Evolutionary conservation across 148 eudicot species (phyloP).

Genomic region (Rheum nobile): DNA sequence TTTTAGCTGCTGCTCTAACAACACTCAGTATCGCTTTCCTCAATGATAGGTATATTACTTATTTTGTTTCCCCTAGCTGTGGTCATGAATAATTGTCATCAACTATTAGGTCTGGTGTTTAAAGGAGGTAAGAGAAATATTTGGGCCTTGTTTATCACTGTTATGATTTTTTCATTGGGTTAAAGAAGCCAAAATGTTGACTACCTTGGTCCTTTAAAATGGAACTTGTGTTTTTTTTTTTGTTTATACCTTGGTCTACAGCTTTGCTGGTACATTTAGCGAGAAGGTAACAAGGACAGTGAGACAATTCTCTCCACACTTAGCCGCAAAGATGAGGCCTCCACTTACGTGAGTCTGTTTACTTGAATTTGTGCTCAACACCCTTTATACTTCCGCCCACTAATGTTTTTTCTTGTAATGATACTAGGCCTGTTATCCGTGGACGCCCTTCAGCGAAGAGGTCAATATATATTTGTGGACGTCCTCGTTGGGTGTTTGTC

Average conservation of each 20-base stretch:
- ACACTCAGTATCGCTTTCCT: slow-evolving; percentile 75
- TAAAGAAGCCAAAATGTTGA: neutral
- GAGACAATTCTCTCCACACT: slow-evolving; percentile 84
- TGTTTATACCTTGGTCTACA: slow-evolving; percentile 23
- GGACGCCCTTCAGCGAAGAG: slow-evolving; percentile 97
- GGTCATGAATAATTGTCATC: neutral
- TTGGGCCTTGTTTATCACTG: neutral
- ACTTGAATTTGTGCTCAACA: neutral
- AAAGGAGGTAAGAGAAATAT: neutral
- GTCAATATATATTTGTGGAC: slow-evolving; percentile 77
- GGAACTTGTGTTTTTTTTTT: neutral
- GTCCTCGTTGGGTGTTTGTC: slow-evolving; percentile 92
- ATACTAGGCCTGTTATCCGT: slow-evolving; percentile 83
- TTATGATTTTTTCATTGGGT: neutral
- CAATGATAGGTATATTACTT: slow-evolving; percentile 66
- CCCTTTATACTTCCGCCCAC: slow-evolving; percentile 12
- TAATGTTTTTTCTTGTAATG: slow-evolving; percentile 6
- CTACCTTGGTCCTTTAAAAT: neutral
- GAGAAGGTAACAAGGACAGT: slow-evolving; percentile 89
- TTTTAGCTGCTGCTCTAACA: slow-evolving; percentile 75
- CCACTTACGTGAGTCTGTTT: slow-evolving; percentile 69
- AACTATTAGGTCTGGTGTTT: neutral
- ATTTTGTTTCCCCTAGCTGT: neutral
- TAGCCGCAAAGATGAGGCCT: slow-evolving; percentile 99
- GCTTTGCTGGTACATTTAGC: slow-evolving; percentile 86